phyloP scores from a whole-genome alignment of 2,329 filamentous ascomycete species.

The Akanthomyces uredinophilus region DNA sequence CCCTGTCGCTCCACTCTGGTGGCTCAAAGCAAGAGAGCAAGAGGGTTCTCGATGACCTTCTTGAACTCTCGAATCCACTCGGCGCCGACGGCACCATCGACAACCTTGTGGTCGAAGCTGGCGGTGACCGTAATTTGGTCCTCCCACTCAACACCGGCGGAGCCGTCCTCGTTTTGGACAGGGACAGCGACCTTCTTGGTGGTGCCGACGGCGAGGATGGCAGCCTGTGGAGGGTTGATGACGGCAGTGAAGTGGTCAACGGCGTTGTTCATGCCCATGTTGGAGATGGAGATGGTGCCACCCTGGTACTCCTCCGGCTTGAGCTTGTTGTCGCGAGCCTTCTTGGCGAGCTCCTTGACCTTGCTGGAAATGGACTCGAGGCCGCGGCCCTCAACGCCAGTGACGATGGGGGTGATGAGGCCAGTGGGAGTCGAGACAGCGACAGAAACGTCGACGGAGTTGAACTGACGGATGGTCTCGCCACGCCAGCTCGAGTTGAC shows the following conservation, averaged over 20 bases:
- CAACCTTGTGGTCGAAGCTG: slow-evolving; percentile 98
- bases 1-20: background rate
- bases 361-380: slow-evolving; percentile 81
- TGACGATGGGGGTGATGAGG: slow-evolving; percentile 96
- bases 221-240: slow-evolving; percentile 97
- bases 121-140: slow-evolving; percentile 94
- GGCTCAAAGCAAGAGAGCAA: slow-evolving; percentile 81
- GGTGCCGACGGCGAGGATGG: slow-evolving; percentile 90
- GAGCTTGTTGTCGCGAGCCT: slow-evolving; percentile 92
- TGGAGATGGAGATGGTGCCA: slow-evolving; percentile 97
- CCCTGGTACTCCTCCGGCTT: slow-evolving; percentile 99
- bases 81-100: slow-evolving; percentile 91
- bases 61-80: slow-evolving; percentile 98
- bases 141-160: slow-evolving; percentile 75
- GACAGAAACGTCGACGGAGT: slow-evolving; percentile 89
- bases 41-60: slow-evolving; percentile 94
- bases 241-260: slow-evolving; percentile 97
- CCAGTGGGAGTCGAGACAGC: slow-evolving; percentile 89
- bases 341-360: slow-evolving; percentile 96
- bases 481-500: slow-evolving; percentile 96
- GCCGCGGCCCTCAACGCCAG: slow-evolving; percentile 78
- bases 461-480: slow-evolving; percentile 88
- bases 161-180: slow-evolving; percentile 77
- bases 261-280: slow-evolving; percentile 99
- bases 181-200: slow-evolving; percentile 93